These are phyloP conservation scores for Pseudopithomyces maydicus DNA, from an alignment of 2,329 filamentous ascomycete genomes.

Conservation along the genomic window DNA sequence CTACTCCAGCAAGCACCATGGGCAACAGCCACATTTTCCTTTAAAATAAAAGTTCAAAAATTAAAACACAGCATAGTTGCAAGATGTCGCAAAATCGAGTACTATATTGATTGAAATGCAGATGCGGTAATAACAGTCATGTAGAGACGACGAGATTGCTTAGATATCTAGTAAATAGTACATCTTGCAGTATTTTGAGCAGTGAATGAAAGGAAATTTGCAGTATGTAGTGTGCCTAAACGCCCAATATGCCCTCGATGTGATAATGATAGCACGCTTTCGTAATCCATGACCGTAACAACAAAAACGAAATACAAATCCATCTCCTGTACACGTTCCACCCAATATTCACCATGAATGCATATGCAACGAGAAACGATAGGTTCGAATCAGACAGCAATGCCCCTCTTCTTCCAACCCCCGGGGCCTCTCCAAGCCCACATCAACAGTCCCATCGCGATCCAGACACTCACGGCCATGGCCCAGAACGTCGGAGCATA, in stretches of 20 bases:
- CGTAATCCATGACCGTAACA: conserved; percentile 5
- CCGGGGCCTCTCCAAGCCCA: conserved; percentile 81
- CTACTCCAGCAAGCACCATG: too few species aligned
- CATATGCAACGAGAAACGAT: neutral
- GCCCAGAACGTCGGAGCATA: conserved; percentile 86
- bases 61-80: too few species aligned
- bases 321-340: conserved; percentile 1
- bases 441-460: conserved; percentile 73
- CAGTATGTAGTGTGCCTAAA: neutral
- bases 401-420: conserved; percentile 77
- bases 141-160: too few species aligned
- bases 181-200: conserved; percentile 16
- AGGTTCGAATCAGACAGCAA: conserved; percentile 61
- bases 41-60: too few species aligned
- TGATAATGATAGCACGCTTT: conserved; percentile 2
- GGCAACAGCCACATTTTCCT: too few species aligned
- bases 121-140: too few species aligned
- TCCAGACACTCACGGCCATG: conserved; percentile 78
- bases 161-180: neutral
- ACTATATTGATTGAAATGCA: too few species aligned
- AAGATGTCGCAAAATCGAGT: too few species aligned
- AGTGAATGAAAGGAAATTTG: conserved; percentile 18
- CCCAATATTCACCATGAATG: neutral
- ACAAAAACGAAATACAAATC: neutral
- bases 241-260: neutral